Evolutionary conservation across 345 rosid species (phyloP).

Genomic region (Acer negundo): DNA sequence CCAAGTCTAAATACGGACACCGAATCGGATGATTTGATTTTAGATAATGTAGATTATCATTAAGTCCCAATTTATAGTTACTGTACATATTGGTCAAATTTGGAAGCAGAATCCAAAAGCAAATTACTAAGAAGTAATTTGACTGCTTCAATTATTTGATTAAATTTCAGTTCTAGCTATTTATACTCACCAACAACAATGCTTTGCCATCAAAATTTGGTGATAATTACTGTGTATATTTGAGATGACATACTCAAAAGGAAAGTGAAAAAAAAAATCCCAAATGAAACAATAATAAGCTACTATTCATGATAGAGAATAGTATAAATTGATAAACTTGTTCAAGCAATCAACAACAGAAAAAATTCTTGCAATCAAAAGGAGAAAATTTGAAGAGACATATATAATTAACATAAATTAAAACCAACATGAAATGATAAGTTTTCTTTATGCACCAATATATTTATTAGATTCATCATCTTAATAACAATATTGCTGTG

Average conservation of each 20-base stretch:
- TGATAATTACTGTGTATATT: background rate
- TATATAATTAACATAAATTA: background rate
- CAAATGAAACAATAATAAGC: background rate
- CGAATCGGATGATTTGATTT: no score
- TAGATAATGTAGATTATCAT: no score
- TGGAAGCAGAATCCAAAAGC: background rate
- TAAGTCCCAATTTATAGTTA: no score
- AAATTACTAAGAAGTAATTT: background rate
- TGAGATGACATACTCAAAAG: background rate
- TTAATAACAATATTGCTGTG: background rate
- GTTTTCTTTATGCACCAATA: background rate
- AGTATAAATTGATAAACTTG: background rate
- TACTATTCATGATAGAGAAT: background rate
- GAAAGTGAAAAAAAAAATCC: background rate
- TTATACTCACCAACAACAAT: background rate
- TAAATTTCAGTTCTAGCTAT: background rate
- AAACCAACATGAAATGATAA: conserved; percentile 1
- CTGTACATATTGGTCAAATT: no score
- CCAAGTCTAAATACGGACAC: no score
- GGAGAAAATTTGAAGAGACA: background rate
- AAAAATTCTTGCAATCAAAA: background rate
- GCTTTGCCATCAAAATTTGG: background rate
- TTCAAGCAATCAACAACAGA: background rate
- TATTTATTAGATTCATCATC: background rate
- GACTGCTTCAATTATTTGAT: background rate